phyloP scores from a whole-genome alignment of 2,329 filamentous ascomycete genomes.

The Diplodia intermedia region DNA sequence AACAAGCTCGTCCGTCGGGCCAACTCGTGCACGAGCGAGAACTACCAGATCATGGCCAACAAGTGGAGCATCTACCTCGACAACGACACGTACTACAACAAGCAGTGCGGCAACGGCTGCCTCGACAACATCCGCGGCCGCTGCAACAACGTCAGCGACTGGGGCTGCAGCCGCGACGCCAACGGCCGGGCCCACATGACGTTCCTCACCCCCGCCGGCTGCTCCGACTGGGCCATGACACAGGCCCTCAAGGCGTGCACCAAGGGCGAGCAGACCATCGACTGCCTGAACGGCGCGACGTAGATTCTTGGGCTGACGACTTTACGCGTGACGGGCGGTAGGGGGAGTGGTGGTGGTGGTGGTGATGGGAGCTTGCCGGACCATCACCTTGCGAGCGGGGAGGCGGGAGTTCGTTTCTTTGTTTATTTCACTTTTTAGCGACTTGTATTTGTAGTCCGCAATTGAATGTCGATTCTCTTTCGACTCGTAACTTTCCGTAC shows the following conservation, averaged over 20 bases:
- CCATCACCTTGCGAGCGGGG: no score
- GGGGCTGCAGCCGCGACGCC: not conserved
- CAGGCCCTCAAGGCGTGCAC: not conserved
- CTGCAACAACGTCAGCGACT: not conserved
- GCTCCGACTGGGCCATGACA: not conserved
- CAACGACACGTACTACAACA: conserved; percentile 3
- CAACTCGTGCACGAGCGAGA: not conserved
- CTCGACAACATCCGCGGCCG: conserved; percentile 17
- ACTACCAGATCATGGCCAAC: no score
- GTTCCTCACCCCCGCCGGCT: not conserved
- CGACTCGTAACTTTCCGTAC: no score
- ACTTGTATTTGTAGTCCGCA: no score
- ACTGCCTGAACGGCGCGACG: not conserved
- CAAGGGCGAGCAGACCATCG: not conserved
- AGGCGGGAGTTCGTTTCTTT: no score
- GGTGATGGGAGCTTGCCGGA: no score
- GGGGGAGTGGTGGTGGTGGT: no score
- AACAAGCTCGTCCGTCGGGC: not conserved
- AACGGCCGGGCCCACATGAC: not conserved
- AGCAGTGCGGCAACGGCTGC: conserved; percentile 11
- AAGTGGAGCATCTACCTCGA: not conserved
- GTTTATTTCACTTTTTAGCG: no score
- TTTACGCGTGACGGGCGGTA: no score
- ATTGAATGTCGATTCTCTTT: no score
- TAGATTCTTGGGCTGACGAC: no score